These are phyloP conservation scores for Lophiotrema nucula DNA, from an alignment of 495 filamentous ascomycete genomes.

Conservation along the genomic window DNA sequence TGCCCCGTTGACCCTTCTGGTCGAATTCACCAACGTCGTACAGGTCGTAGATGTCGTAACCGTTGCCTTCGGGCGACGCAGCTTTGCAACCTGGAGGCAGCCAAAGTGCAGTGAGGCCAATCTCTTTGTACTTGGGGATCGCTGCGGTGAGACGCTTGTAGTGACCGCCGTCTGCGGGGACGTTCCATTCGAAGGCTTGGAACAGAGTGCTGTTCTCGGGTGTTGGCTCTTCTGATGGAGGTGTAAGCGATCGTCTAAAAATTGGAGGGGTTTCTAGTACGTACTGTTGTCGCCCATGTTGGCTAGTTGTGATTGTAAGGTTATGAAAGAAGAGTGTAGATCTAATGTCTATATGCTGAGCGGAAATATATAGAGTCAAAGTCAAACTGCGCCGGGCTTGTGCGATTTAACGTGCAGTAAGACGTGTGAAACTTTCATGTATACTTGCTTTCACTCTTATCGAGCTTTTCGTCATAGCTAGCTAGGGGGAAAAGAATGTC, in stretches of 20 bases:
- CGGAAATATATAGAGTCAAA: too few species aligned
- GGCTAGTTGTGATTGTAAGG: too few species aligned
- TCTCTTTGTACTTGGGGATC: constrained; percentile 55
- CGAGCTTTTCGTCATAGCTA: too few species aligned
- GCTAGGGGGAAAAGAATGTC: too few species aligned
- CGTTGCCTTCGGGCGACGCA: constrained; percentile 60
- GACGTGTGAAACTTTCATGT: too few species aligned
- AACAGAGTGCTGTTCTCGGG: constrained; percentile 61
- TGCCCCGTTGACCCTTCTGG: constrained; percentile 62
- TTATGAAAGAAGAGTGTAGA: too few species aligned
- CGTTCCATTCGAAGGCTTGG: constrained; percentile 76
- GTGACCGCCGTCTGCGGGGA: constrained; percentile 62
- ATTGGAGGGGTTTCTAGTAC: not conserved
- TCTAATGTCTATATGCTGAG: too few species aligned
- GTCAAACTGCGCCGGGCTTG: too few species aligned
- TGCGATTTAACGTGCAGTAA: too few species aligned
- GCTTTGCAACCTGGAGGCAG: constrained; percentile 74
- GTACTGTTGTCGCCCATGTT: constrained; percentile 27
- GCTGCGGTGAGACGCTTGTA: constrained; percentile 59
- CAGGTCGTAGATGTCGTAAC: constrained; percentile 77
- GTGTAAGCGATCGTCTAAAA: too few species aligned
- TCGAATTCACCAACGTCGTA: constrained; percentile 78
- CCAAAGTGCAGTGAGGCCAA: constrained; percentile 68
- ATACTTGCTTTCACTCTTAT: too few species aligned
- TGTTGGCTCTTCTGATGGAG: constrained; percentile 20